Conservation (phyloP, 306 rosid species). For the Pachyrhizus erosus region DNA sequence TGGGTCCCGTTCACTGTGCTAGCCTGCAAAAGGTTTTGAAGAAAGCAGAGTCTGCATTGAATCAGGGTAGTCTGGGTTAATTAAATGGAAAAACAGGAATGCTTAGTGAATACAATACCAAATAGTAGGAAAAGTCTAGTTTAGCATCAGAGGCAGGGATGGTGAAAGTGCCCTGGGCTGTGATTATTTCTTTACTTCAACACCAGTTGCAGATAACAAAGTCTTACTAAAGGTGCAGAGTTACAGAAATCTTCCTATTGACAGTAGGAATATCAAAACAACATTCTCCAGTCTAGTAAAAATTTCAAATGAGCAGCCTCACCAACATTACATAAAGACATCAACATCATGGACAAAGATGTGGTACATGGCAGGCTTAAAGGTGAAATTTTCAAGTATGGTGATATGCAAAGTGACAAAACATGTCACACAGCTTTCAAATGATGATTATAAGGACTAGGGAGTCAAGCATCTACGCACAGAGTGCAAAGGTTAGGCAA, state of each 20-base stretch:
- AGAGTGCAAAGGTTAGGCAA: neutral
- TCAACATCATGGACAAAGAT: neutral
- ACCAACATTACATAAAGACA: neutral
- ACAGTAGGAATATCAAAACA: neutral
- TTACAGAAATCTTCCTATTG: neutral
- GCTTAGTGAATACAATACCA: neutral
- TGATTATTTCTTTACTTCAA: no score
- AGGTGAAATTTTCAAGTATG: neutral
- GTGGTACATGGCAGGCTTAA: neutral
- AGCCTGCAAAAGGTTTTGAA: neutral
- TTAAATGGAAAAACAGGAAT: neutral
- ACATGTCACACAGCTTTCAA: neutral
- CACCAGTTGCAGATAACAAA: no score
- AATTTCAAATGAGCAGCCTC: constrained; percentile 9
- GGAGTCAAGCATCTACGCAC: neutral
- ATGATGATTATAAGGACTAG: neutral
- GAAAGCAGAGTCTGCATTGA: neutral
- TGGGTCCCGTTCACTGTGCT: neutral
- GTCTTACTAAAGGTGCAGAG: neutral
- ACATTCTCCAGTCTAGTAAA: constrained; percentile 9
- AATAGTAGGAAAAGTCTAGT: neutral
- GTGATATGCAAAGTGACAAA: neutral
- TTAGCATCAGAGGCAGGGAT: neutral
- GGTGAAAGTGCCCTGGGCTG: neutral
- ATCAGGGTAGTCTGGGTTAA: neutral